phyloP scores from a whole-genome alignment of 345 rosid species.

The Erysimum cheiranthoides region DNA sequence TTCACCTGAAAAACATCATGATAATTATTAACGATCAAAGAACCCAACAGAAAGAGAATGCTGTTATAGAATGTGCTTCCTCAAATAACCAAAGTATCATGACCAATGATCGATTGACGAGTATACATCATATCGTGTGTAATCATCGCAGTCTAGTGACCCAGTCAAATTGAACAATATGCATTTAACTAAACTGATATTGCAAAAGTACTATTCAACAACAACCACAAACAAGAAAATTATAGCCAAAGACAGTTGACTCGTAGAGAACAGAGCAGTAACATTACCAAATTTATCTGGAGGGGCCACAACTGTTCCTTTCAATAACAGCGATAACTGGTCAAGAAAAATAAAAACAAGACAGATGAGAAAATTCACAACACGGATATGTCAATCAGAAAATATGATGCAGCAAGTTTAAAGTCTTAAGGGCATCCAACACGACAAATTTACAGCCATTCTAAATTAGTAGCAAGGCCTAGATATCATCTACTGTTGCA shows the following conservation, averaged over 20 bases:
- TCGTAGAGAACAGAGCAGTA: slow-evolving; percentile 21
- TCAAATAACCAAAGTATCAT: slow-evolving; percentile 22
- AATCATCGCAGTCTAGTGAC: slow-evolving; percentile 16
- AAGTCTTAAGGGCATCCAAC: slow-evolving; percentile 10
- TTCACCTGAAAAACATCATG: slow-evolving; percentile 65
- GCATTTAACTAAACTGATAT: slow-evolving; percentile 21
- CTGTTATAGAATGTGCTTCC: slow-evolving; percentile 7
- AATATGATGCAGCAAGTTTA: slow-evolving; percentile 2
- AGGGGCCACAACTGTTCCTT: slow-evolving; percentile 98
- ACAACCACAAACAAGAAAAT: slow-evolving; percentile 8
- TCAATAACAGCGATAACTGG: slow-evolving; percentile 83
- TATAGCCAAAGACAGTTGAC: slow-evolving; percentile 12
- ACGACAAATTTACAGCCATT: background rate
- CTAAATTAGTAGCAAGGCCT: slow-evolving; percentile 2
- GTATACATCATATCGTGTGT: slow-evolving; percentile 8
- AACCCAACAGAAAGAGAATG: slow-evolving; percentile 24
- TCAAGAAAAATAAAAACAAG: slow-evolving; percentile 27
- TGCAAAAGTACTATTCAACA: slow-evolving; percentile 9
- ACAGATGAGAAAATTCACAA: slow-evolving; percentile 35
- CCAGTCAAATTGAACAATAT: background rate
- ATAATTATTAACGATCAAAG: slow-evolving; percentile 23
- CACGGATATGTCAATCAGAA: slow-evolving; percentile 40
- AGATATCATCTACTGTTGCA: slow-evolving; percentile 11
- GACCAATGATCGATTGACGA: slow-evolving; percentile 22
- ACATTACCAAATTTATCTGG: slow-evolving; percentile 93